Base-by-base conservation (phyloP, 352 stramenopile genomes). In the Phytophthora crassamura region DNA sequence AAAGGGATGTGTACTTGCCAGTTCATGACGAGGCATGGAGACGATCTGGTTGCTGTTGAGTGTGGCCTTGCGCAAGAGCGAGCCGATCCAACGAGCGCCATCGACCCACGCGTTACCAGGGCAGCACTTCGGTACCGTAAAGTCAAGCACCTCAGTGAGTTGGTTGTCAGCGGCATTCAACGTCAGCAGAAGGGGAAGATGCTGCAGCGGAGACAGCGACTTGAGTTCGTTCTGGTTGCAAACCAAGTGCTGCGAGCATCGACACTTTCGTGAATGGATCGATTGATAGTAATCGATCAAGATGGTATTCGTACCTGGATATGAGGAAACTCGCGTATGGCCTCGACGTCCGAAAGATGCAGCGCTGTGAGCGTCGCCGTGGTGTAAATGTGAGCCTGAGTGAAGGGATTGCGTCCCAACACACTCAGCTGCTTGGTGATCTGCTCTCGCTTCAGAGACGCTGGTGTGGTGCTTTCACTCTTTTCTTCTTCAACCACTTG, bases 371-470 rank as follows among this genome's bases (percentile, higher is more conserved):
- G 74, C 20, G 69, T 74, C 14, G 75, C 77, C 5, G 79, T 90
- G 8, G 84, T 93, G 66, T 74, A 91, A 28, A 93, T 70, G 36
- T 86, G 82, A 22, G 67, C 71, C 15, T 86, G 75, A 2, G 81
- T 84, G 69, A 86, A 90, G 41, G 84, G 84, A 35, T 90, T 84
- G 56, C 75, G 81, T 7, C 84, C 80, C 6, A 93, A 40, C 11
- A 85, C 70, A 42, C 80, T 75, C 20, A 93, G 32, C 15, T 69
- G 63, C 11, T 69, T 60, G 32, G 72, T 70, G 18, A 91, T 66
- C 15, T 73, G 69, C 30, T 68, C 55, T 30, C 54, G 50, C 6
- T 59, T 74, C 3, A 90, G 69, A 54, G 55, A 16, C 11, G 10
- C 34, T 32, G 59, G 58, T 7, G 61, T 32, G 12, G 5, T 51